Evolutionary conservation across 176 grass and related monocot species (phyloP).

Genomic region (Phoenix dactylifera): DNA sequence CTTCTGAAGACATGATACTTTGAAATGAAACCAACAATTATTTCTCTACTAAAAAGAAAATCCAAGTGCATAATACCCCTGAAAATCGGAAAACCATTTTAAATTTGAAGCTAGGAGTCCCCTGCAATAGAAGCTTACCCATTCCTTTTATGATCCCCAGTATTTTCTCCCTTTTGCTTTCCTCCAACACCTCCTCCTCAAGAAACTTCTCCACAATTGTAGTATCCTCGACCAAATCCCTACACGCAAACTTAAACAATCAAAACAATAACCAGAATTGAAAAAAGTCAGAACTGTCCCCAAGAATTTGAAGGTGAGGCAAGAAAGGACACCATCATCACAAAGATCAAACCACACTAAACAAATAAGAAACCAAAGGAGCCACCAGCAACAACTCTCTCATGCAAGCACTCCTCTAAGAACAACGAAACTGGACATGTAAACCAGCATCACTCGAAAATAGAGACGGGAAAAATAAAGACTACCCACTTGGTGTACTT

Average conservation of each 20-base stretch:
- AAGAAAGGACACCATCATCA: background rate
- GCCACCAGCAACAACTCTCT: too few relatives aligned
- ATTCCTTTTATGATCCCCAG: slow-evolving; percentile 70
- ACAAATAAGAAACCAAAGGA: too few relatives aligned
- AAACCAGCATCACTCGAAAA: too few relatives aligned
- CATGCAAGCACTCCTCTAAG: too few relatives aligned
- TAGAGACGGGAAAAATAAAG: background rate
- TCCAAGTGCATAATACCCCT: too few relatives aligned
- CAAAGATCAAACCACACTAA: background rate
- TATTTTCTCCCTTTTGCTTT: slow-evolving; percentile 49
- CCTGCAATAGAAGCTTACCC: slow-evolving; percentile 35
- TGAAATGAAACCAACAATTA: too few relatives aligned
- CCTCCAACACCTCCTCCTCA: slow-evolving; percentile 41
- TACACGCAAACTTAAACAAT: slow-evolving; percentile 9
- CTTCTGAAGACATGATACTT: too few relatives aligned
- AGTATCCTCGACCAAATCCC: slow-evolving; percentile 65
- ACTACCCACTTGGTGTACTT: slow-evolving; percentile 77
- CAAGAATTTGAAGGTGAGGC: slow-evolving; percentile 2
- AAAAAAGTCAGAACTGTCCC: background rate
- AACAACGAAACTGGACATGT: too few relatives aligned
- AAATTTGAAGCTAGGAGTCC: background rate
- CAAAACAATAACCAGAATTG: background rate
- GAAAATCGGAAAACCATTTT: background rate
- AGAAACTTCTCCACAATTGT: slow-evolving; percentile 52
- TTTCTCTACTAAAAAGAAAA: too few relatives aligned